Evolutionary conservation across 106 monocot genomes (phyloP), one percentile per base, ranked within the genome.

Genomic region (Apostasia shenzhenica): DNA sequence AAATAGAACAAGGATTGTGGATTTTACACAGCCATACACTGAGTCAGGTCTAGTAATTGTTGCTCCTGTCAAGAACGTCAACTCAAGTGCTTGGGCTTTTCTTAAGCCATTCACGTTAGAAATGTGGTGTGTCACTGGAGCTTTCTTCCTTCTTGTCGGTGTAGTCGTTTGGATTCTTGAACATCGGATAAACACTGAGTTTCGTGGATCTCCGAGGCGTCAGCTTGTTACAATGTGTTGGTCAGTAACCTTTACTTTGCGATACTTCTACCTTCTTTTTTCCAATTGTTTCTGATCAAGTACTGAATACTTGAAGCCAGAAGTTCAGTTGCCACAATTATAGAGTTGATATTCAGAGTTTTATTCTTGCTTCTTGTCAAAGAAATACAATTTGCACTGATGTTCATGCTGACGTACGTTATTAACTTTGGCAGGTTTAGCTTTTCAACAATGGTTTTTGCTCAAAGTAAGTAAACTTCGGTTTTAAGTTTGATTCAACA

Each of bases 361-460:
- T 4, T 50, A 5, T 50, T 50, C 8, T 50, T 50, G 50, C 7
- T 62, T 44, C 43, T 13, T 45, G 3, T 59, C 41, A 40, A 62
- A 62, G 1, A 10, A 61, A 4, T 5, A 9, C 43, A 61, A 61
- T 61, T 12, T 66, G 6, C 51, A 51, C 10, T 68, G 11, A 54
- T 54, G 44, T 8, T 41, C 14, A 63, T 73, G 49, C 54, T 67
- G 40, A 48, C 70, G 7, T 78, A 26, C 26, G 26, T 26, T 26
- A 26, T 26, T 26, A 26, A 26, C 26, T 26, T 26, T 26, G 85
- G 75, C 94, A 94, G 94, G 95, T 95, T 95, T 73, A 91, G 95
- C 67, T 91, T 91, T 80, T 95, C 95, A 48, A 95, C 95, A 50
- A 95, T 95, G 95, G 91, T 95, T 60, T 95, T 86, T 66, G 86